Evolutionary conservation across 2,329 filamentous ascomycete genomes (phyloP).

Genomic region (Penicillium italicum): DNA sequence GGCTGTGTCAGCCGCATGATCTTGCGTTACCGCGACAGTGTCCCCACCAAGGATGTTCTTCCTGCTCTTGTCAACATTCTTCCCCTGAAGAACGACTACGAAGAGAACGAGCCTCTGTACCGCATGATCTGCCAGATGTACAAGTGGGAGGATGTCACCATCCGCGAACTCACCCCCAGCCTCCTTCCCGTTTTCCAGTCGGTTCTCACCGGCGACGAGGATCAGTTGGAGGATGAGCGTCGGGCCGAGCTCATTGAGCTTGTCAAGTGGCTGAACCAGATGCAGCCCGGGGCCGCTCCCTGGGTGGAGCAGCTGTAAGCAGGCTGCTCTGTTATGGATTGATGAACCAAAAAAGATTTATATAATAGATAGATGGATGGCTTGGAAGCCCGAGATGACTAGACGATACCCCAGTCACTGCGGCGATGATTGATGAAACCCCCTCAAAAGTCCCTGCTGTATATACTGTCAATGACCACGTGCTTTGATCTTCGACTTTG

Average conservation of each 20-base stretch:
- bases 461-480: slow-evolving; percentile 24
- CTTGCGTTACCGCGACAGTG: slow-evolving; percentile 75
- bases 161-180: slow-evolving; percentile 45
- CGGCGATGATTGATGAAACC: slow-evolving; percentile 32
- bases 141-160: slow-evolving; percentile 47
- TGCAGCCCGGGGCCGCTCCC: slow-evolving; percentile 40
- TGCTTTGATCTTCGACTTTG: slow-evolving; percentile 8
- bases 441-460: slow-evolving; percentile 27
- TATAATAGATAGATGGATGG: slow-evolving; percentile 31
- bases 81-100: slow-evolving; percentile 86
- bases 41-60: slow-evolving; percentile 77
- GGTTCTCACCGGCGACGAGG: slow-evolving; percentile 44
- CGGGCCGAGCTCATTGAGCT: slow-evolving; percentile 47
- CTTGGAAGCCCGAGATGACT: slow-evolving; percentile 27
- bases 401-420: slow-evolving; percentile 32
- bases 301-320: slow-evolving; percentile 39
- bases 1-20: slow-evolving; percentile 93
- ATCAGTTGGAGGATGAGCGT: slow-evolving; percentile 49
- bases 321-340: slow-evolving; percentile 19
- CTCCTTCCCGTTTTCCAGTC: slow-evolving; percentile 48
- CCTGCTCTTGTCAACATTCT: slow-evolving; percentile 74
- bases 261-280: slow-evolving; percentile 48
- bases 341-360: slow-evolving; percentile 14
- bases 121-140: slow-evolving; percentile 83
- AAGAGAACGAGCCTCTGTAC: slow-evolving; percentile 94